A percentile compares a stretch with the other conserved stretches of the same genome.
phyloP scores from a whole-genome alignment of 495 filamentous ascomycete species.

The Apiosordaria backusii region DNA sequence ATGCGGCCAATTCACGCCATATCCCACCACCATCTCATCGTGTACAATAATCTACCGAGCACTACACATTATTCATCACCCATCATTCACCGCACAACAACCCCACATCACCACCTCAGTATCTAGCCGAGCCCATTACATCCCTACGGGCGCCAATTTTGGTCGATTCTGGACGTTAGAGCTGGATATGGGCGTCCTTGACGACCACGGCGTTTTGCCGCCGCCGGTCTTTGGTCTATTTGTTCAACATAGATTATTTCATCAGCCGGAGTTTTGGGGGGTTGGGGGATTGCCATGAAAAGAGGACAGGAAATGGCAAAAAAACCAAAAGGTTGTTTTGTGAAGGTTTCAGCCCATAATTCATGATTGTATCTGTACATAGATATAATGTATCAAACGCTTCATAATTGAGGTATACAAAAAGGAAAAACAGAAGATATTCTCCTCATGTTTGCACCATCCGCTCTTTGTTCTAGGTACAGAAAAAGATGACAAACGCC shows the following conservation, averaged over 20 bases:
- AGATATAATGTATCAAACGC: conserved; percentile 1
- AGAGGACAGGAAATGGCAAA: not conserved
- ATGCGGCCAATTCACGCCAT: not conserved
- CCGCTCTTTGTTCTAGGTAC: not conserved
- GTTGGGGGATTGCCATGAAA: not conserved
- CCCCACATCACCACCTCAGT: not conserved
- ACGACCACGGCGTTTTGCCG: not conserved
- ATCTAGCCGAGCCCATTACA: not conserved
- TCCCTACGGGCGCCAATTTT: not conserved
- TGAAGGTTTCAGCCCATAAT: not conserved
- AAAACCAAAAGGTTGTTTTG: not conserved
- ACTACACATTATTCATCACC: not conserved
- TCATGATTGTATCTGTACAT: not conserved
- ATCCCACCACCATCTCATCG: not conserved
- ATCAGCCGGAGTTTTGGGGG: not conserved
- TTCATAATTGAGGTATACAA: conserved; percentile 1
- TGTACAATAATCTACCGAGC: not conserved
- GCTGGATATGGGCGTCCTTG: not conserved
- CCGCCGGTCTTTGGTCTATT: not conserved
- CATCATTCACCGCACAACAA: not conserved
- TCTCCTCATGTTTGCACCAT: not conserved
- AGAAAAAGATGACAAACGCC: not conserved
- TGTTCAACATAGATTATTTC: not conserved
- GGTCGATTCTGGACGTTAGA: not conserved
- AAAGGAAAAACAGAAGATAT: not conserved